Base-by-base conservation (phyloP, 139 green algal genomes). In the Yamagishiella unicocca region DNA sequence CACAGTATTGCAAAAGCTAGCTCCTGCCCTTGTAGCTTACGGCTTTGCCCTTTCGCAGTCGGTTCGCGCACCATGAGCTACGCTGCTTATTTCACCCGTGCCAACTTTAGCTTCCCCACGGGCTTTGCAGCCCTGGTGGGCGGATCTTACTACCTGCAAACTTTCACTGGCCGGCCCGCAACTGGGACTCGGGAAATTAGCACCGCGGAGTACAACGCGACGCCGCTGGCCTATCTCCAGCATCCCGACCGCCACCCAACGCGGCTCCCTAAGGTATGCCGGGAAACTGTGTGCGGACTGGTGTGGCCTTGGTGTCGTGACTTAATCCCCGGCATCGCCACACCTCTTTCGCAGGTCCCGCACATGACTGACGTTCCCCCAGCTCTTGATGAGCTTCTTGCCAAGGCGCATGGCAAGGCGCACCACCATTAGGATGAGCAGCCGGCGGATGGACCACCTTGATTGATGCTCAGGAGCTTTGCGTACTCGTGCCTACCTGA, bases 51-150 rank as follows among this genome's bases (percentile, higher is more conserved):
- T n/a, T n/a, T n/a, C n/a, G n/a, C n/a, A n/a, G n/a, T n/a, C n/a
- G n/a, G n/a, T n/a, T n/a, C n/a, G 50, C 12, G 50, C n/a, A 87
- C 12, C 2, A 87, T 87, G 82, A 61, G 33, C 67, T 87, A 87
- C 50, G 31, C 33, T 3, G 53, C 82, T 2, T 87, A 81, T 67
- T 87, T 79, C 33, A 70, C 35, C 24, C 46, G 67, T 1, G 50
- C 50, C 1, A 87, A 87, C 82, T 87, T 81, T 35, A 72, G 35
- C 67, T 87, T 87, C 27, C 82, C 82, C 7, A 87, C 82, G 0
- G 82, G 82, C 37, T 46, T 87, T 35, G 45, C 67, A 2, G 82
- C 46, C 27, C 67, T 87, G 0, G 67, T 80, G 10, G 82, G 67
- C 31, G 82, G 46, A 8, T n/a, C 71, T 1, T 0, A 43, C 17